Evolutionary conservation across 306 rosid genomes (phyloP).

Genomic region (Spatholobus suberectus): DNA sequence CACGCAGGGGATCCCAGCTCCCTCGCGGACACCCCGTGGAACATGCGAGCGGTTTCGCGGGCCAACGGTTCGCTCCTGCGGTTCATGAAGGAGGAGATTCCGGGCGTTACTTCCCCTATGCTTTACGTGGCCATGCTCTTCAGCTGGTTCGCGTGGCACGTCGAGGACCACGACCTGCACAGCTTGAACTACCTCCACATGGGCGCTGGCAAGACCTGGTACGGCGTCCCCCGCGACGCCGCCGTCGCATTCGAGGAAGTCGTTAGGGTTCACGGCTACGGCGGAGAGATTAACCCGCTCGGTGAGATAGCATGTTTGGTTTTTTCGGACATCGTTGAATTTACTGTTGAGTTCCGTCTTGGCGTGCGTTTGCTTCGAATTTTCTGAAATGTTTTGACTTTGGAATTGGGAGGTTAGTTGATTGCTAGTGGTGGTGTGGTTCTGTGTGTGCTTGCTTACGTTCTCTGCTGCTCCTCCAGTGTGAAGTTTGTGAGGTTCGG

Average conservation of each 20-base stretch:
- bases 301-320: conserved; percentile 58
- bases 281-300: conserved; percentile 94
- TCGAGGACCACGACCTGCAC: conserved; percentile 97
- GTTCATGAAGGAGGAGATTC: conserved; percentile 99
- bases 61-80: conserved; percentile 83
- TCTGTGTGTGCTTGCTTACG: not conserved
- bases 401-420: not conserved
- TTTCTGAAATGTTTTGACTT: conserved; percentile 3
- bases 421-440: not conserved
- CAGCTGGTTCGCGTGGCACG: conserved; percentile 99
- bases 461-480: not conserved
- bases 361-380: not conserved
- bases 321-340: not conserved
- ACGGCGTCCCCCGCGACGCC: conserved; percentile 93
- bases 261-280: conserved; percentile 91
- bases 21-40: conserved; percentile 92
- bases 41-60: conserved; percentile 89
- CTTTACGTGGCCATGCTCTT: conserved; percentile 95
- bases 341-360: not conserved
- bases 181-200: conserved; percentile 90
- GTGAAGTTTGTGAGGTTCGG: conserved; percentile 7
- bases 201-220: conserved; percentile 99
- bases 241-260: conserved; percentile 98
- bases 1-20: conserved; percentile 68
- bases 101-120: conserved; percentile 98